phyloP scores from a whole-genome alignment of 352 stramenopile genomes.

The Pseudoperonospora humuli region DNA sequence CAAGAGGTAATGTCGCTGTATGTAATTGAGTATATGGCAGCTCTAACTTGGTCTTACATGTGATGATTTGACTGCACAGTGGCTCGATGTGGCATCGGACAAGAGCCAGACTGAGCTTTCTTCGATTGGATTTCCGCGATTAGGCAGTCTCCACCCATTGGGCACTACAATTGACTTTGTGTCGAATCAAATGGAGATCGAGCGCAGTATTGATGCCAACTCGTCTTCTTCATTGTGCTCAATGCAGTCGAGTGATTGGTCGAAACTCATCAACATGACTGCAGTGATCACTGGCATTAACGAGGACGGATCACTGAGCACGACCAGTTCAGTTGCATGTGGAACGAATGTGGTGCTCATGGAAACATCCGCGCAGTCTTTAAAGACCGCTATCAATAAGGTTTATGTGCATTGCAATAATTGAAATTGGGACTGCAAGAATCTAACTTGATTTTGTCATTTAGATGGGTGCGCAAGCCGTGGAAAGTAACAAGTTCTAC shows the following conservation, averaged over 20 bases:
- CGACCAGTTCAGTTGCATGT: conserved; percentile 65
- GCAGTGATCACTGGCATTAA: conserved; percentile 83
- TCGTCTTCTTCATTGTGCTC: conserved; percentile 60
- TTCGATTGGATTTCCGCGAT: conserved; percentile 68
- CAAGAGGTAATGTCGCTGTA: conserved; percentile 41
- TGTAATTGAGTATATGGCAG: background rate
- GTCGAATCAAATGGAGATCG: conserved; percentile 60
- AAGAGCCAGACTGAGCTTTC: conserved; percentile 65
- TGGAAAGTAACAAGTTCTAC: conserved; percentile 74
- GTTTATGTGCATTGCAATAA: conserved; percentile 13
- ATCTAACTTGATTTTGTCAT: conserved; percentile 5
- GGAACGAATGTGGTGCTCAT: conserved; percentile 83
- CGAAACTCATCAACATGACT: conserved; percentile 79
- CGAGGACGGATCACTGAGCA: conserved; percentile 71
- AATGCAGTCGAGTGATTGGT: conserved; percentile 78
- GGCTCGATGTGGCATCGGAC: conserved; percentile 72
- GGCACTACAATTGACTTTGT: conserved; percentile 77
- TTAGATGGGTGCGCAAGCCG: conserved; percentile 68
- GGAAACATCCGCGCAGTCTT: conserved; percentile 69
- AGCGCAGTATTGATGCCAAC: conserved; percentile 40
- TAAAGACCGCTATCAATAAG: conserved; percentile 84
- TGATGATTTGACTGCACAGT: conserved; percentile 23
- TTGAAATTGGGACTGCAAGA: background rate
- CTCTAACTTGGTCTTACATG: background rate
- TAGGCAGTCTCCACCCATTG: conserved; percentile 77